phyloP scores from a whole-genome alignment of 1,139 yeast species.

The Wickerhamiella infanticola region DNA sequence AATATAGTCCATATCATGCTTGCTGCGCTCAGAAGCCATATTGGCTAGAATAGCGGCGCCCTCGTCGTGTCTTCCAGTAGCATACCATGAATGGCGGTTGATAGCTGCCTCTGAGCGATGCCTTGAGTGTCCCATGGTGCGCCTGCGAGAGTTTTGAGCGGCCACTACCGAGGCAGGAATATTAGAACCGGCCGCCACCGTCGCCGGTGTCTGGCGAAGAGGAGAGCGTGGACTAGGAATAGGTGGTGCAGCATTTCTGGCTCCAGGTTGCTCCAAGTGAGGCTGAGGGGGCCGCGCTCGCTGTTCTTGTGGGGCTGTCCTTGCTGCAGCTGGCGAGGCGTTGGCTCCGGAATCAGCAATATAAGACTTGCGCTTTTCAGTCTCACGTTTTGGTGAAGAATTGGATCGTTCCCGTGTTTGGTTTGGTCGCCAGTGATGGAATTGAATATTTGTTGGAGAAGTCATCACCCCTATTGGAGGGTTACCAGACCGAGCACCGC shows the following conservation, averaged over 20 bases:
- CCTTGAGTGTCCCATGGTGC: constrained; percentile 19
- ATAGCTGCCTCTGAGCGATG: constrained; percentile 18
- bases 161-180: constrained; percentile 12
- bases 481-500: constrained; percentile 1
- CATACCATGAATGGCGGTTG: constrained; percentile 2
- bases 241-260: constrained; percentile 5
- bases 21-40: constrained; percentile 11
- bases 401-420: constrained; percentile 4
- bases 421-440: constrained; percentile 32
- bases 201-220: constrained; percentile 10
- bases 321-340: constrained; percentile 15
- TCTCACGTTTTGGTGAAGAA: neutral
- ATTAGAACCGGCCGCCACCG: neutral
- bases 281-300: constrained; percentile 13
- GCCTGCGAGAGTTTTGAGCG: constrained; percentile 14
- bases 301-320: constrained; percentile 12
- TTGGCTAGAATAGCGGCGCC: constrained; percentile 15
- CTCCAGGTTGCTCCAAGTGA: neutral
- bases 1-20: constrained; percentile 6
- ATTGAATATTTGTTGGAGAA: constrained; percentile 27
- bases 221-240: constrained; percentile 8
- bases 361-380: neutral
- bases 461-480: constrained; percentile 4
- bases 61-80: constrained; percentile 10
- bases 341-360: neutral